Evolutionary conservation across 1,139 yeast genomes (phyloP).

Genomic region (Yamadazyma triangularis): DNA sequence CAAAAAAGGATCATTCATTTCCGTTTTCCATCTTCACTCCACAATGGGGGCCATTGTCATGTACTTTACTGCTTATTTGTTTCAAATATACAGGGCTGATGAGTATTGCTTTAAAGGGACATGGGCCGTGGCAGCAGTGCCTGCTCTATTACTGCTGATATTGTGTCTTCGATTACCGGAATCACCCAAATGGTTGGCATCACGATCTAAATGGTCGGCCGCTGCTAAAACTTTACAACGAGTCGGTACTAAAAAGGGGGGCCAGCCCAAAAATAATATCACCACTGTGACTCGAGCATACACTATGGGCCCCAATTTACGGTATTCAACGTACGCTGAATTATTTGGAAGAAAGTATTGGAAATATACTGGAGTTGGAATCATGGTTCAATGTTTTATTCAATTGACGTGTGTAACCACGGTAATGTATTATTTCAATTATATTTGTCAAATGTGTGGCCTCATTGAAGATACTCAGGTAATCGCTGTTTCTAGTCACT

Average conservation of each 20-base stretch:
- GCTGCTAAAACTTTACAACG: constrained; percentile 23
- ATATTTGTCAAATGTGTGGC: constrained; percentile 29
- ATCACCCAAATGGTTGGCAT: constrained; percentile 34
- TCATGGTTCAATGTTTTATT: constrained; percentile 20
- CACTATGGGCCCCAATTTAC: constrained; percentile 18
- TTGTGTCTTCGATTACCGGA: constrained; percentile 23
- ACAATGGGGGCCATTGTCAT: constrained; percentile 20
- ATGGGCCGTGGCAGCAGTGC: constrained; percentile 24
- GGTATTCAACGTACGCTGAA: constrained; percentile 16
- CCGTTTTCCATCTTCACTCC: constrained; percentile 18
- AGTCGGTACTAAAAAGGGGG: constrained; percentile 9
- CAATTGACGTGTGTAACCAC: constrained; percentile 22
- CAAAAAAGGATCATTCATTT: constrained; percentile 19
- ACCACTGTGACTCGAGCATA: constrained; percentile 23
- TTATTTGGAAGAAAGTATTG: constrained; percentile 19
- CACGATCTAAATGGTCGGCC: constrained; percentile 24
- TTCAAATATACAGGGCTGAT: constrained; percentile 12
- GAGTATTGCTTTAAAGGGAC: constrained; percentile 17
- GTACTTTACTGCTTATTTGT: constrained; percentile 16
- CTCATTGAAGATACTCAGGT: constrained; percentile 13
- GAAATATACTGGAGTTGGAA: constrained; percentile 19
- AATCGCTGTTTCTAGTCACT: constrained; percentile 18
- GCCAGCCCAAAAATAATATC: constrained; percentile 14
- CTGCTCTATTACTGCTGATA: constrained; percentile 17
- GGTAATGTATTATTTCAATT: constrained; percentile 20